These are phyloP conservation scores for Paramecium octaurelia DNA, from an alignment of 73 alveolate species.

Conservation along the genomic window DNA sequence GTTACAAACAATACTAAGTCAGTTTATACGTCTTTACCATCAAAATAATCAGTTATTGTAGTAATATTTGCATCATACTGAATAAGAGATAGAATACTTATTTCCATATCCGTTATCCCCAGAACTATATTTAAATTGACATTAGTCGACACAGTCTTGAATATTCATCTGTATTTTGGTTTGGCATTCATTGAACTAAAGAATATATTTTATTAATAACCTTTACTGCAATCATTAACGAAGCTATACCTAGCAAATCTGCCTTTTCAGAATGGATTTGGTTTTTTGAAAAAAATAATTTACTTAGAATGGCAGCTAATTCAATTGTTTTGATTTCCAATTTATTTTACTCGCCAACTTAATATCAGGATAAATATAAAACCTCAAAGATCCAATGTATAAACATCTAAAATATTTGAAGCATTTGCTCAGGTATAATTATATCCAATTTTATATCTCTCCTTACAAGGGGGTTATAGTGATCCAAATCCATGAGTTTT, in stretches of 20 bases:
- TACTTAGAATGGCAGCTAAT: neutral
- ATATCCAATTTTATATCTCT: neutral
- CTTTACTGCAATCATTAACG: conserved; percentile 17
- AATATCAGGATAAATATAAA: neutral
- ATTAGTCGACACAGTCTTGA: conserved; percentile 7
- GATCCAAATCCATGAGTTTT: neutral
- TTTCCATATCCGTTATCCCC: neutral
- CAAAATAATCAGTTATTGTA: conserved; percentile 22
- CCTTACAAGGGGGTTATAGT: neutral
- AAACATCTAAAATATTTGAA: neutral
- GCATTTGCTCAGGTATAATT: neutral
- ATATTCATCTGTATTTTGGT: neutral
- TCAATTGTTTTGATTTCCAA: neutral
- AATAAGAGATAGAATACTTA: neutral
- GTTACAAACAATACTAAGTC: conserved; percentile 35
- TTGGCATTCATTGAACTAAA: conserved; percentile 15
- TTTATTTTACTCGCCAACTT: neutral
- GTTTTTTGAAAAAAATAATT: neutral
- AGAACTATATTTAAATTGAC: neutral
- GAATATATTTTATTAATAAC: neutral
- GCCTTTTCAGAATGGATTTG: neutral
- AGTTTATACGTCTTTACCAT: neutral
- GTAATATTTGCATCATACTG: conserved; percentile 2
- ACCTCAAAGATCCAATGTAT: neutral
- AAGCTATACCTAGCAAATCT: neutral